Evolutionary conservation across 208 protist species (phyloP).

Genomic region (Leishmania arabica): DNA sequence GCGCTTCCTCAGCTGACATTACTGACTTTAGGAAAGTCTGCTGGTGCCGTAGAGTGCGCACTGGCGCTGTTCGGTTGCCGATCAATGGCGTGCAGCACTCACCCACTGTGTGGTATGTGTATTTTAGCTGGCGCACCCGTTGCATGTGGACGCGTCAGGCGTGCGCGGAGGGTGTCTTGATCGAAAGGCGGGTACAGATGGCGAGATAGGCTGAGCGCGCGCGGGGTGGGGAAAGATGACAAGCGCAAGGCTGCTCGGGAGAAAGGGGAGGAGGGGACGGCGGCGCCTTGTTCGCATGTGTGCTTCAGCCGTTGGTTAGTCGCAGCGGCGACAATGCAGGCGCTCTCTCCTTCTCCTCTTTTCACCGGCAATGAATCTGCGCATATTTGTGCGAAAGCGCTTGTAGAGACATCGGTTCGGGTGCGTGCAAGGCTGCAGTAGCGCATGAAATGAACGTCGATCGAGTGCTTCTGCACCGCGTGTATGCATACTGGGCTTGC

Average conservation of each 20-base stretch:
- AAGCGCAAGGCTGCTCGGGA: neutral
- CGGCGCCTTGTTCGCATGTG: neutral
- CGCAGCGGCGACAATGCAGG: neutral
- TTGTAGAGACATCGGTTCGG: neutral
- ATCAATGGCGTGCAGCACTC: neutral
- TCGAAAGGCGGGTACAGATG: neutral
- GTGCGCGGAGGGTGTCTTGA: neutral
- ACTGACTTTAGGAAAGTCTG: neutral
- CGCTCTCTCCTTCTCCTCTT: neutral
- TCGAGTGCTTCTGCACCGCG: neutral
- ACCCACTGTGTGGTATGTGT: neutral
- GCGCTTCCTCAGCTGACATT: neutral
- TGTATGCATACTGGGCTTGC: neutral
- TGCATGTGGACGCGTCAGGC: neutral
- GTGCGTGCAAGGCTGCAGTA: neutral
- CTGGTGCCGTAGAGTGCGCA: neutral
- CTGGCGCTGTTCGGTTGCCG: neutral
- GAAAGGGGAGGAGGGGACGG: neutral
- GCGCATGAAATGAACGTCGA: neutral
- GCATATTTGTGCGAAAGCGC: neutral
- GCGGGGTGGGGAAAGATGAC: neutral
- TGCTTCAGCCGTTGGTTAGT: neutral
- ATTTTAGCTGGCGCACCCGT: neutral
- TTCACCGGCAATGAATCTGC: neutral
- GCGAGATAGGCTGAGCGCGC: neutral